Evolutionary conservation across 345 rosid genomes (phyloP).

Genomic region (Eucalyptus cladocalyx): DNA sequence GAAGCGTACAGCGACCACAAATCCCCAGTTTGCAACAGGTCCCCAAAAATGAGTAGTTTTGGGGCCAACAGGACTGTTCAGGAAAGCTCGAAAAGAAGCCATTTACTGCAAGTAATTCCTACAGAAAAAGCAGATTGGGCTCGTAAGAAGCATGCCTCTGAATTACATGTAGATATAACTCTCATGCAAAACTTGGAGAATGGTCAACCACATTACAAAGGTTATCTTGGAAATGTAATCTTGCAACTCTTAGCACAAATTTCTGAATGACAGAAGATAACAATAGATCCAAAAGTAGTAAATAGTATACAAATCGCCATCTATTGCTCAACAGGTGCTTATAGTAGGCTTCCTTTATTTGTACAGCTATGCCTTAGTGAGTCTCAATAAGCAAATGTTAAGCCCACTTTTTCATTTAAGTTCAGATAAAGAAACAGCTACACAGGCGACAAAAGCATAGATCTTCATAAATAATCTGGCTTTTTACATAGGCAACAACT

Average conservation of each 20-base stretch:
- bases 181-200: not conserved
- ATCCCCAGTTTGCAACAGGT: constrained; percentile 86
- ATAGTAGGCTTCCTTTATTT: not conserved
- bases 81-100: constrained; percentile 68
- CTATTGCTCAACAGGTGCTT: not conserved
- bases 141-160: not conserved
- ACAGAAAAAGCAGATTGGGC: not conserved
- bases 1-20: constrained; percentile 61
- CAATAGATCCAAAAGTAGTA: not conserved
- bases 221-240: not conserved
- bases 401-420: not conserved
- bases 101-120: not conserved
- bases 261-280: not conserved
- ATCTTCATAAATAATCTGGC: not conserved
- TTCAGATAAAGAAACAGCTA: not conserved
- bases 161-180: not conserved
- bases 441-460: not conserved
- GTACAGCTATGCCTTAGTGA: not conserved
- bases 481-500: not conserved
- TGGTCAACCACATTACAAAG: not conserved
- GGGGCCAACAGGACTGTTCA: constrained; percentile 82
- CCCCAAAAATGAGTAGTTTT: constrained; percentile 92
- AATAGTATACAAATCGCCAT: not conserved
- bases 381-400: not conserved
- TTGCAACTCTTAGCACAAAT: not conserved